A percentile compares a stretch with the other conserved stretches of the same genome.
phyloP scores from a whole-genome alignment of 805 yeast species.

The Cyberlindnera mycetangii region DNA sequence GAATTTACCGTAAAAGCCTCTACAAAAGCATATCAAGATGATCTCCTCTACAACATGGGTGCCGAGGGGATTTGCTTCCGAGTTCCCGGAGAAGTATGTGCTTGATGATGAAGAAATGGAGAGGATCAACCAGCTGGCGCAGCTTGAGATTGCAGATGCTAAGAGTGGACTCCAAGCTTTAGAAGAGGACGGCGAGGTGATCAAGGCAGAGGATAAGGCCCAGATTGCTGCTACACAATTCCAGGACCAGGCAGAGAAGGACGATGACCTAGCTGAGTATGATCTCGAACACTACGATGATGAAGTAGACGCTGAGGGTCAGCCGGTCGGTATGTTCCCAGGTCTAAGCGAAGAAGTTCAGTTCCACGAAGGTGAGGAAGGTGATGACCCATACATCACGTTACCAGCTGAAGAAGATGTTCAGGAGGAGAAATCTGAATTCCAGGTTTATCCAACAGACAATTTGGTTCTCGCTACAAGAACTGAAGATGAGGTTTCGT shows the following conservation, averaged over 20 bases:
- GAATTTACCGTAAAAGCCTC: neutral
- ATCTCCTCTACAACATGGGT: conserved; percentile 94
- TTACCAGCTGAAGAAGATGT: conserved; percentile 50
- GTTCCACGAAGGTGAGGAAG: conserved; percentile 47
- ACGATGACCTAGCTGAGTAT: conserved; percentile 85
- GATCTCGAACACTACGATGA: conserved; percentile 83
- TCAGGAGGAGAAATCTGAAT: conserved; percentile 77
- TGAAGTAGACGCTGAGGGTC: conserved; percentile 47
- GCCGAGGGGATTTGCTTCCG: conserved; percentile 92
- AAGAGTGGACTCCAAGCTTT: conserved; percentile 55
- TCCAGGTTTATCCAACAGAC: conserved; percentile 86
- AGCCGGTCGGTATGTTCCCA: conserved; percentile 70
- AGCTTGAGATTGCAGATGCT: conserved; percentile 77
- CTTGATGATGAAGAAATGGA: conserved; percentile 90
- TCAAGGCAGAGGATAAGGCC: conserved; percentile 27
- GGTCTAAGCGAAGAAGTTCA: conserved; percentile 64
- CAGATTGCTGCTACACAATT: conserved; percentile 16
- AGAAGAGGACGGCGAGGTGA: conserved; percentile 22
- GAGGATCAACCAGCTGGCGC: conserved; percentile 82
- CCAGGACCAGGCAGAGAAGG: conserved; percentile 53
- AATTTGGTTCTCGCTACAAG: conserved; percentile 86
- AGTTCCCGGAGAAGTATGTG: conserved; percentile 86
- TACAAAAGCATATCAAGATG: conserved; percentile 42
- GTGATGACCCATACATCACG: conserved; percentile 42
- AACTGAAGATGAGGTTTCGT: conserved; percentile 94